Conservation (phyloP, 768 basidiomycete species). For the Strobilomyces confusus region DNA sequence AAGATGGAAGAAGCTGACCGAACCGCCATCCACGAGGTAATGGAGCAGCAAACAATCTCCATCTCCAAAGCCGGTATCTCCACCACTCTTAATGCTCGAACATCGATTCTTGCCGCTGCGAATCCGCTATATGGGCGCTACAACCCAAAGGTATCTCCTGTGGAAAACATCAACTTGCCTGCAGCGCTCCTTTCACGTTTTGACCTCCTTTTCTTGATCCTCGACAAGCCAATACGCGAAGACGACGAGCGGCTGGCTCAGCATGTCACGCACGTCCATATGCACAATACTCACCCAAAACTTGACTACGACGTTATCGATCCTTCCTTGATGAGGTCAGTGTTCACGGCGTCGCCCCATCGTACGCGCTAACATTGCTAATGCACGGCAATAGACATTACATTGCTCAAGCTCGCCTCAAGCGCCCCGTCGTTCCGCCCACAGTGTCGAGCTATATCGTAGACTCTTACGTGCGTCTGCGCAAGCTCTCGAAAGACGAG, state of each 20-base stretch:
- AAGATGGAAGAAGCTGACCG: slow-evolving; percentile 99
- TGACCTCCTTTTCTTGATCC: slow-evolving; percentile 92
- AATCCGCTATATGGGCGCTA: slow-evolving; percentile 98
- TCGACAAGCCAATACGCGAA: slow-evolving; percentile 93
- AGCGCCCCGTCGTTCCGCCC: slow-evolving; percentile 85
- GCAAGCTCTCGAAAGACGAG: slow-evolving; percentile 90
- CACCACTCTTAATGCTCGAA: slow-evolving; percentile 95
- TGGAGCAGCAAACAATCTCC: slow-evolving; percentile 99
- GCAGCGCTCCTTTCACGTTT: slow-evolving; percentile 95
- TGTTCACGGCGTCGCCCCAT: neutral
- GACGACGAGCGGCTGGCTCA: slow-evolving; percentile 95
- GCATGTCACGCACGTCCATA: slow-evolving; percentile 97
- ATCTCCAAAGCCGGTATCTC: slow-evolving; percentile 99
- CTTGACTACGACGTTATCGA: slow-evolving; percentile 82
- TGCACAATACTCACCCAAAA: slow-evolving; percentile 88
- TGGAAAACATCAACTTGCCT: slow-evolving; percentile 98
- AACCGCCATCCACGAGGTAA: slow-evolving; percentile 99
- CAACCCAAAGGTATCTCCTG: slow-evolving; percentile 95
- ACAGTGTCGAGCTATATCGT: slow-evolving; percentile 91
- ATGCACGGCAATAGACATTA: slow-evolving; percentile 62
- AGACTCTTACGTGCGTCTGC: slow-evolving; percentile 91
- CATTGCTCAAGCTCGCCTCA: slow-evolving; percentile 85
- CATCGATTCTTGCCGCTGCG: slow-evolving; percentile 95
- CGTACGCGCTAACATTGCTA: slow-evolving; percentile 2
- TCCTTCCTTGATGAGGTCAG: slow-evolving; percentile 83